Evolutionary conservation across 176 grass and related monocot species (phyloP).

Genomic region (Hordeum marinum): DNA sequence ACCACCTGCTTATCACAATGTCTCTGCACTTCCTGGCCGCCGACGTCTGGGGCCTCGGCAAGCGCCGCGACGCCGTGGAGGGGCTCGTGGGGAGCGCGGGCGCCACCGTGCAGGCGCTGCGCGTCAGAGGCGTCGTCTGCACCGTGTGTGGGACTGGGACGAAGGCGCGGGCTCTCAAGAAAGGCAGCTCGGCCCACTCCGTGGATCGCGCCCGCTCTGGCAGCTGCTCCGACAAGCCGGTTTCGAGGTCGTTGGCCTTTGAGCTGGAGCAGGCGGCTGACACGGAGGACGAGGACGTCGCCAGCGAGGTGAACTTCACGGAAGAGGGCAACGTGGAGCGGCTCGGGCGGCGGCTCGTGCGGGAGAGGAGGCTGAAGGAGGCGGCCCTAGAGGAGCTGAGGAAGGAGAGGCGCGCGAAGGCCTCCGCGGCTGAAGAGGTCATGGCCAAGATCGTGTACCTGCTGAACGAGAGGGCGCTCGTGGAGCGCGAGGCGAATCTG

Average conservation of each 20-base stretch:
- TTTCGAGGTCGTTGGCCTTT: constrained; percentile 16
- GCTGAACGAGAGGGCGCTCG: constrained; percentile 54
- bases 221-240: neutral
- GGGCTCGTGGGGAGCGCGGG: constrained; percentile 28
- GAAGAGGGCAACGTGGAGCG: constrained; percentile 29
- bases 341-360: constrained; percentile 39
- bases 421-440: constrained; percentile 61
- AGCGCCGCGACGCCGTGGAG: constrained; percentile 38
- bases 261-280: constrained; percentile 35
- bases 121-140: constrained; percentile 39
- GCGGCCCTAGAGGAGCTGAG: constrained; percentile 48
- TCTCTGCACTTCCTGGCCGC: constrained; percentile 32
- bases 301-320: neutral
- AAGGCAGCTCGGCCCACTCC: neutral
- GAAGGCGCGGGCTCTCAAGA: constrained; percentile 43
- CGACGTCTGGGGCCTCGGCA: too few relatives aligned
- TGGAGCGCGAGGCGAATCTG: constrained; percentile 68
- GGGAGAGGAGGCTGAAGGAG: constrained; percentile 46
- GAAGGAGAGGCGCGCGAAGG: constrained; percentile 55
- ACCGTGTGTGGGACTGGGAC: constrained; percentile 50
- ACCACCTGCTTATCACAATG: constrained; percentile 23
- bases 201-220: neutral
- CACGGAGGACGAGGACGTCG: constrained; percentile 16
- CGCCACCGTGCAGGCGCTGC: constrained; percentile 15
- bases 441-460: constrained; percentile 75